These are phyloP conservation scores for Malus hybrid DNA, from an alignment of 331 rosid species.

Conservation along the genomic window DNA sequence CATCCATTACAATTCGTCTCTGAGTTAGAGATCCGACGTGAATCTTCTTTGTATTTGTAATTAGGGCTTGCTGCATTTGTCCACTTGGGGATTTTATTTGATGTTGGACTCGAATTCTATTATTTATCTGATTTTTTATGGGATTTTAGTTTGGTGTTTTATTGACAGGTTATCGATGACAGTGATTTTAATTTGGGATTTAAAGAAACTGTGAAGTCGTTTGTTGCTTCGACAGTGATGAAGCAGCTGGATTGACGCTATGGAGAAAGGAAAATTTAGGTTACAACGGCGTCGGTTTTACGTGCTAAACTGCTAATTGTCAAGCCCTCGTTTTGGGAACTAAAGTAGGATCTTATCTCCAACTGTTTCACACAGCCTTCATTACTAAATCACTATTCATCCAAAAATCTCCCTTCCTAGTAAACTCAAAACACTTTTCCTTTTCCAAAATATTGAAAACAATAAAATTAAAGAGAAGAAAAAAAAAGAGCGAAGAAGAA, in stretches of 20 bases:
- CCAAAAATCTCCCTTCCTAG: too few species aligned
- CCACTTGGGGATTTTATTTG: neutral
- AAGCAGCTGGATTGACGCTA: slow-evolving; percentile 62
- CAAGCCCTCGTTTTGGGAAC: too few species aligned
- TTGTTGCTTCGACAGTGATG: slow-evolving; percentile 61
- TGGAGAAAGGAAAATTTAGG: slow-evolving; percentile 90
- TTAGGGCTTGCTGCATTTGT: neutral
- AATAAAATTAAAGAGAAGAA: too few species aligned
- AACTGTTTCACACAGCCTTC: too few species aligned
- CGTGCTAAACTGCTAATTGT: neutral
- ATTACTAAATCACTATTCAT: too few species aligned
- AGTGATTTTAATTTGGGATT: slow-evolving; percentile 57
- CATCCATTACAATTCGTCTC: too few species aligned
- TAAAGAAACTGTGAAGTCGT: slow-evolving; percentile 78
- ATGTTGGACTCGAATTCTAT: neutral
- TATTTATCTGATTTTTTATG: neutral
- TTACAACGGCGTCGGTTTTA: neutral
- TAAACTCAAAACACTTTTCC: too few species aligned
- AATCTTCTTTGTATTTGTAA: too few species aligned
- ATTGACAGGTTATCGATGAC: slow-evolving; percentile 60
- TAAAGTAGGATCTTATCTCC: too few species aligned
- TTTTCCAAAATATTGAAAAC: too few species aligned
- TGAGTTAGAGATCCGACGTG: too few species aligned
- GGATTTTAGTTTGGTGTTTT: neutral
- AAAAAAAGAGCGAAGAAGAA: too few species aligned